Base-by-base conservation (phyloP, 2,329 filamentous ascomycete genomes). In the Trichoderma semiorbis region DNA sequence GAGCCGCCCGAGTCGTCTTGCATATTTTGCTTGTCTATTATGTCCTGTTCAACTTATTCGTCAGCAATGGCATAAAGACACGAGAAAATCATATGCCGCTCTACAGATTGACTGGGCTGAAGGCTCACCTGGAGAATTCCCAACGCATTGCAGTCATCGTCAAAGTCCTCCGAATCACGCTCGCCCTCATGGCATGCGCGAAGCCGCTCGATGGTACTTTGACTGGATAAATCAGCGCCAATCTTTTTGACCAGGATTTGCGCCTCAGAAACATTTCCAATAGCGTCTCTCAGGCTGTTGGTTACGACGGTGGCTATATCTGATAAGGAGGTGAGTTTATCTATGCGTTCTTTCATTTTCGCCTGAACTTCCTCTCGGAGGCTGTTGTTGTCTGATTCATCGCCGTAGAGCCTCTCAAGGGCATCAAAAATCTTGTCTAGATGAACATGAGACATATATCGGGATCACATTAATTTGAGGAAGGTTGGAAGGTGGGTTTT, bases 391-490 rank as follows among this genome's bases (percentile, higher is more conserved):
- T 36, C 43, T 66, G 63, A 66, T 55, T 66, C 63, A 24, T 66
- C 11, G 8, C 18, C 43, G 32, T 66, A 66, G 43, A 66, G 63
- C 26, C 63, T 32, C 26, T 24, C 50, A 16, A 66, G 63, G 0
- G 63, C 63, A 53, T 66, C 63, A 24, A 66, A 66, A 21, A 66
- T 55, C 28, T 26, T n/a, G 14, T 61, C 58, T 61, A 36, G 11
- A 36, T 18, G 2, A 10, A 2, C 14, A 10, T 61, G 58, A 61
- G 5, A 36, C 16, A 34, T 24, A 7, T 7, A 32, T 24, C 11
- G 6, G 11, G n/a, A 34, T 60, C 10, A 50, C 18, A 24, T 4
- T 7, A 24, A 7, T 18, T n/a, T n/a, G 3, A 43, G 3, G 12
- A 1, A 14, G 5, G 10, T 32, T 7, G n/a, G 2, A 32, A 32